Evolutionary conservation across 2,329 filamentous ascomycete species (phyloP), one percentile per base, ranked within the genome.

Genomic region (Colletotrichum endophyticum): DNA sequence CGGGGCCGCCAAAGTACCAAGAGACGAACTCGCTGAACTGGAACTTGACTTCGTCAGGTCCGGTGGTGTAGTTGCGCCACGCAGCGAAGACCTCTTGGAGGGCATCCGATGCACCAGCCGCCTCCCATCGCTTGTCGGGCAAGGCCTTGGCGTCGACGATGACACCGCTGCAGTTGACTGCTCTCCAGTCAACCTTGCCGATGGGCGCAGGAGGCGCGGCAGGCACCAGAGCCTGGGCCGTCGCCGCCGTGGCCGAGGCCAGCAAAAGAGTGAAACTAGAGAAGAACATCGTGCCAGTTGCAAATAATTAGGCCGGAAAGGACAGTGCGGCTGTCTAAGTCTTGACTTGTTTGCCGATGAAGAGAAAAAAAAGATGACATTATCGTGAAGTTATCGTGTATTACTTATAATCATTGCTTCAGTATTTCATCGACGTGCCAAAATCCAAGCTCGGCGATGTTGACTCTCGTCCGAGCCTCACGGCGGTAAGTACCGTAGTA

Each of bases 21-120:
- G 70, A 72, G 4, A 28, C 70, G 16, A 61, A 72, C 63, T 72
- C 36, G 34, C 70, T 72, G 53, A 72, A 72, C 70, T 72, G 63
- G n/a, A 72, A 72, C 15, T 59, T 68, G 70, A 68, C 53, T 27
- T 68, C 32, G 15, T 68, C 7, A 6, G 70, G 49, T 11, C 32
- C 12, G 6, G 34, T 13, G n/a, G 19, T 66, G 27, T 72, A 72
- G 19, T 72, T 57, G 25, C n/a, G 32, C 70, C 70, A 72, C 2
- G 44, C 70, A 5, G 19, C 19, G 63, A 72, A 19, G 4, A 61
- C 63, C 7, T 72, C 63, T 1, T 61, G 56, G 11, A 72, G 63
- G 4, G 70, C 70, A 12, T 32, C 49, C 2, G 70, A 39, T 7
- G 70, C 70, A 28, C 53, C 63, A 9, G 70, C 63, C 6, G 70